Evolutionary conservation across 106 monocot genomes (phyloP), one percentile per base, ranked within the genome.

Genomic region (Dioscorea dumetorum): DNA sequence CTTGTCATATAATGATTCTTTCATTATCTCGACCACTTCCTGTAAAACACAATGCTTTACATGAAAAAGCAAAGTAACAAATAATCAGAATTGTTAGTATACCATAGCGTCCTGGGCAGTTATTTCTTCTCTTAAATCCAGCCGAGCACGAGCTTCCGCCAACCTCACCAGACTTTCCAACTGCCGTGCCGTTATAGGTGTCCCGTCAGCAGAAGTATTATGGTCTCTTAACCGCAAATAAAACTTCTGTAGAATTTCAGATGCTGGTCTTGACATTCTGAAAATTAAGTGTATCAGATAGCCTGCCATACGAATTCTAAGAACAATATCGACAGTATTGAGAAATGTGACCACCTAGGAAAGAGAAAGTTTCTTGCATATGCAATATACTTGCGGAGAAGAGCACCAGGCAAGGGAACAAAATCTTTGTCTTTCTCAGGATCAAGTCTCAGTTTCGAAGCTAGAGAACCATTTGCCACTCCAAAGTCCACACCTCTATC

Each of bases 11-110:
- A 99, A 76, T 16, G 99, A 99, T 83, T 93, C 99, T 79, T 82
- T 90, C 99, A 99, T 93, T 77, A 99, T 93, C 80, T 93, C 99
- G 49, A 99, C 83, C 41, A 85, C 99, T 70, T 93, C 99, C 99
- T 99, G 75, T 17, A 80, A 32, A 74, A 19, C 22, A 74, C 24
- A 71, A n/a, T 57, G 24, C 65, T 50, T 69, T 21, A 1, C 49
- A 24, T 13, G 6, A 41, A 41, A 8, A 54, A 16, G 13, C 54
- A 54, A 2, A 6, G 41, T 41, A 41, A 41, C 5, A 3, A 41
- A 41, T 41, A 41, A 41, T 41, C 41, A 41, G 41, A 41, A 41
- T 41, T 0, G 6, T 8, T 5, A 41, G 41, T 10, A 41, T 33
- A 99, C 92, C 89, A 76, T 72, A 61, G 97, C 97, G 90, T 99